These are phyloP conservation scores for Anastatica hierochuntica DNA, from an alignment of 345 rosid genomes.

Conservation along the genomic window DNA sequence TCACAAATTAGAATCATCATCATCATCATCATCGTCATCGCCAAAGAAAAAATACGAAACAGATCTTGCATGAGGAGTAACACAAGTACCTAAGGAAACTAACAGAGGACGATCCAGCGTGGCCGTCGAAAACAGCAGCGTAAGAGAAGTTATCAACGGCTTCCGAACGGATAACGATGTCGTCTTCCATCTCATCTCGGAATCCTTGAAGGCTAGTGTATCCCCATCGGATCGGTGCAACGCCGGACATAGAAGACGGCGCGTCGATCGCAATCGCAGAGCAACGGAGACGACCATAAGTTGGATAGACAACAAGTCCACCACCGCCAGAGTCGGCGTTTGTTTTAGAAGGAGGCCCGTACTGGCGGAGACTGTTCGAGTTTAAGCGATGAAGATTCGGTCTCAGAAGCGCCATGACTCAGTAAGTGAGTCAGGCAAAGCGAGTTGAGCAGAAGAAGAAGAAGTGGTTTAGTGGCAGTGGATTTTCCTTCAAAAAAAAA, in stretches of 20 bases:
- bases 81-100: constrained; percentile 52
- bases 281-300: constrained; percentile 35
- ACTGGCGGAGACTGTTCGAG: constrained; percentile 24
- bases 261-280: constrained; percentile 80
- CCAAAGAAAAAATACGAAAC: neutral
- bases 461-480: constrained; percentile 13
- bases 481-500: neutral
- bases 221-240: constrained; percentile 66
- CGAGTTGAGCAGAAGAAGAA: constrained; percentile 5
- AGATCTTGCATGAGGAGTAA: constrained; percentile 11
- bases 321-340: constrained; percentile 3
- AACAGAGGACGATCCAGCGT: constrained; percentile 69
- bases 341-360: neutral
- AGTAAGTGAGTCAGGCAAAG: constrained; percentile 28
- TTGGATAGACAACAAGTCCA: constrained; percentile 13
- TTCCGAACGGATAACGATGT: constrained; percentile 50
- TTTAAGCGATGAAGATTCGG: constrained; percentile 53
- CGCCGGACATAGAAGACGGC: constrained; percentile 52
- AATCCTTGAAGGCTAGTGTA: constrained; percentile 62
- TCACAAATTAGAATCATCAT: too few relatives aligned
- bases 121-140: constrained; percentile 89
- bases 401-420: constrained; percentile 62
- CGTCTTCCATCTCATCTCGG: constrained; percentile 93
- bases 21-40: constrained; percentile 6
- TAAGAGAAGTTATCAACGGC: constrained; percentile 75